Conservation (phyloP, 768 basidiomycete genomes). For the Tylopilus cervinicoccineus region DNA sequence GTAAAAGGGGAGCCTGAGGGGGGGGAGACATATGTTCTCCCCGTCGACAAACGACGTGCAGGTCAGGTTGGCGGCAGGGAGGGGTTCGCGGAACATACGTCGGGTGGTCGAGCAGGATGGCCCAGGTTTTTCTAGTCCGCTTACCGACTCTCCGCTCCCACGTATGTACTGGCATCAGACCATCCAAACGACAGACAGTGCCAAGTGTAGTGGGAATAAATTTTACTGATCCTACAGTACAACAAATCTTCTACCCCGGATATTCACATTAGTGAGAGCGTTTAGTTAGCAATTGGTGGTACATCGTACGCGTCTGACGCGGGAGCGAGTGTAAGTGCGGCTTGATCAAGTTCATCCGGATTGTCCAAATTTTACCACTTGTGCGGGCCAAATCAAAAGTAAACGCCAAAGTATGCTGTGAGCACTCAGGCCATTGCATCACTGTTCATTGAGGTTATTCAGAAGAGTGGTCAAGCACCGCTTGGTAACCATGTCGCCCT, state of each 20-base stretch:
- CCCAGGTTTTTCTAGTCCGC: no score
- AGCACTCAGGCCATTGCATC: constrained; percentile 1
- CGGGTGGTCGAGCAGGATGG: no score
- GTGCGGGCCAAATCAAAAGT: constrained; percentile 17
- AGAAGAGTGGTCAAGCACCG: constrained; percentile 86
- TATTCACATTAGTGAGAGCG: constrained; percentile 30
- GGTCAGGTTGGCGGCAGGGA: constrained; percentile 33
- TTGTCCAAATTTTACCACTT: constrained; percentile 28
- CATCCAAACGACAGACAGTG: not conserved
- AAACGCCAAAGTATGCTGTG: constrained; percentile 5
- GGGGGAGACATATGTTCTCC: constrained; percentile 35
- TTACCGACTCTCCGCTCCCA: constrained; percentile 7
- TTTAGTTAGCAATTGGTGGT: constrained; percentile 31
- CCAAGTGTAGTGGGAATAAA: constrained; percentile 6
- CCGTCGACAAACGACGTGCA: constrained; percentile 33
- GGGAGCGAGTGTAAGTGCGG: constrained; percentile 29
- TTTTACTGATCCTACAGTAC: constrained; percentile 29
- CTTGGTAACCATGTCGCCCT: constrained; percentile 99
- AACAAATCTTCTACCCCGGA: constrained; percentile 31
- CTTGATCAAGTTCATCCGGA: constrained; percentile 27
- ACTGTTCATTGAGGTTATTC: constrained; percentile 80
- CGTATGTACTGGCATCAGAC: not conserved
- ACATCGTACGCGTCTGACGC: constrained; percentile 25
- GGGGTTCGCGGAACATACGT: no score
- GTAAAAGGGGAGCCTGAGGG: constrained; percentile 50